Conservation (phyloP, 2,329 filamentous ascomycete species). For the Purpureocillium lavendulum region DNA sequence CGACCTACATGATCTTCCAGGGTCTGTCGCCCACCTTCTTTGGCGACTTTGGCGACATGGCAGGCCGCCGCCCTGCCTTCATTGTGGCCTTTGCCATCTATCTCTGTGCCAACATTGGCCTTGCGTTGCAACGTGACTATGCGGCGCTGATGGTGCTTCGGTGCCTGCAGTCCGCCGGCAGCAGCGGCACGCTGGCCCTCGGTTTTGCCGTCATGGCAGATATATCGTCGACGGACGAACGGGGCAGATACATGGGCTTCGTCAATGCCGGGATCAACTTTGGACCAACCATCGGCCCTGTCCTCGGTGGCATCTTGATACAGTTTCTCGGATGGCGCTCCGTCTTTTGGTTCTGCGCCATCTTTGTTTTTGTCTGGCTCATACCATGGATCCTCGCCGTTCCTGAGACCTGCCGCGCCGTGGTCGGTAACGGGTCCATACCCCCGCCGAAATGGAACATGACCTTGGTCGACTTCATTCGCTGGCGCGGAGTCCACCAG, state of each 20-base stretch:
- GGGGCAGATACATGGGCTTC: slow-evolving; percentile 65
- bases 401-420: slow-evolving; percentile 50
- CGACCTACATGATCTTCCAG: slow-evolving; percentile 57
- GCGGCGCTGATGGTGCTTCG: slow-evolving; percentile 51
- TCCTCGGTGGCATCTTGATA: slow-evolving; percentile 55
- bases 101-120: slow-evolving; percentile 48
- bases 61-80: slow-evolving; percentile 54
- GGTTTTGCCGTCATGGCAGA: slow-evolving; percentile 66
- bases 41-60: slow-evolving; percentile 52
- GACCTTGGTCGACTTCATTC: slow-evolving; percentile 42
- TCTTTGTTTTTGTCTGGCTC: slow-evolving; percentile 41
- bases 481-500: slow-evolving; percentile 22
- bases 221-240: slow-evolving; percentile 57
- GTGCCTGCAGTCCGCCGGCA: slow-evolving; percentile 55
- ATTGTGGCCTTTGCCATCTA: slow-evolving; percentile 50
- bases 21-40: slow-evolving; percentile 52
- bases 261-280: slow-evolving; percentile 52
- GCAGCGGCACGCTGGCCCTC: slow-evolving; percentile 62
- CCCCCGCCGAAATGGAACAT: slow-evolving; percentile 50
- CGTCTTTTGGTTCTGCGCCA: slow-evolving; percentile 62
- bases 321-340: slow-evolving; percentile 59
- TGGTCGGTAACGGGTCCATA: slow-evolving; percentile 56
- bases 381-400: slow-evolving; percentile 46
- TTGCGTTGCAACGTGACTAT: slow-evolving; percentile 50
- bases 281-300: slow-evolving; percentile 45